phyloP scores from a whole-genome alignment of 176 grass and related monocot genomes.

The Oryza nivara region DNA sequence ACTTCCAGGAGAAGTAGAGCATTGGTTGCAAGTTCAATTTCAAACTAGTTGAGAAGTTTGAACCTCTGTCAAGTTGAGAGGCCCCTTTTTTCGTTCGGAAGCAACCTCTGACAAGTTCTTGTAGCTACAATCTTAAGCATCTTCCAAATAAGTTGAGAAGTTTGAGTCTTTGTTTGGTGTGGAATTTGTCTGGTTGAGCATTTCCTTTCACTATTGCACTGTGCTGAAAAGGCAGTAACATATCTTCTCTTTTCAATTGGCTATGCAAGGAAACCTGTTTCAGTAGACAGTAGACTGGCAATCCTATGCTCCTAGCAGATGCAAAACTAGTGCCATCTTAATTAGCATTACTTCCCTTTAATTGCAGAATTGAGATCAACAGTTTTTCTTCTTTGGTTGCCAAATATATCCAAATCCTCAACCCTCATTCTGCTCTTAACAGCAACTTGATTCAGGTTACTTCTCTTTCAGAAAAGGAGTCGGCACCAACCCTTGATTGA shows the following conservation, averaged over 20 bases:
- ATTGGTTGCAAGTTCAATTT: not conserved
- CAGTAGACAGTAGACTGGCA: not conserved
- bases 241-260: not conserved
- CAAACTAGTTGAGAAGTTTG: not conserved
- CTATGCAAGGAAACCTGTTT: not conserved
- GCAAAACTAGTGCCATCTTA: not conserved
- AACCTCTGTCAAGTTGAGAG: not conserved
- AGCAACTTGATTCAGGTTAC: conserved; percentile 29
- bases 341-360: not conserved
- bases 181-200: not conserved
- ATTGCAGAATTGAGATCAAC: not conserved
- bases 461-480: conserved; percentile 15
- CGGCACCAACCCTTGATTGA: conserved; percentile 18
- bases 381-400: conserved; percentile 1
- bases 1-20: not conserved
- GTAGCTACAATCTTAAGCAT: not conserved
- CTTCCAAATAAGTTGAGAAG: not conserved
- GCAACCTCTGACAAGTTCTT: not conserved
- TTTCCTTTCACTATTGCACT: not conserved
- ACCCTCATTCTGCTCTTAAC: not conserved
- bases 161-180: not conserved
- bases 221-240: not conserved
- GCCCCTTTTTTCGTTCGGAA: not conserved
- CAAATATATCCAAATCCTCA: conserved; percentile 33
- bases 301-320: not conserved